phyloP scores from a whole-genome alignment of 116 monocot genomes.

The Papilionanthe hybrid region DNA sequence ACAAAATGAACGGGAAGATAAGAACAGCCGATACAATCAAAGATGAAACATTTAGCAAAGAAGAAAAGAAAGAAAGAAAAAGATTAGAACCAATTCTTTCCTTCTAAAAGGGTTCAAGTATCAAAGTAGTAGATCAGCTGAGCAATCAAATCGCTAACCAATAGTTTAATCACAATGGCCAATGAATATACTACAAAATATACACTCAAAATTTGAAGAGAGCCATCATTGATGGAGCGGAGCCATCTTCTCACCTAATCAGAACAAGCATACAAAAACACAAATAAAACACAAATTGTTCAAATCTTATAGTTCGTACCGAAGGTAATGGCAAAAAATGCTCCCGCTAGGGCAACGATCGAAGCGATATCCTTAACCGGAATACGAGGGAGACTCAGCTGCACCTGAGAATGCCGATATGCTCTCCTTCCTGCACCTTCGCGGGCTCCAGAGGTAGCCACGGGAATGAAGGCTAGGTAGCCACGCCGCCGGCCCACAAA shows the following conservation, averaged over 20 bases:
- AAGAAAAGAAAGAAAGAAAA: too few relatives aligned
- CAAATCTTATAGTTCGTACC: slow-evolving; percentile 34
- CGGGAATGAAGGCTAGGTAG: not conserved
- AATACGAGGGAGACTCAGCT: slow-evolving; percentile 11
- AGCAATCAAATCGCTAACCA: not conserved
- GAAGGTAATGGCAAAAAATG: slow-evolving; percentile 56
- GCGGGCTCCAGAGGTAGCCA: not conserved
- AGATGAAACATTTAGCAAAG: too few relatives aligned
- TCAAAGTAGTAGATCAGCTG: not conserved
- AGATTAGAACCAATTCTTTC: too few relatives aligned
- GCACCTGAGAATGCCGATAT: slow-evolving; percentile 44
- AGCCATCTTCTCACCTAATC: not conserved
- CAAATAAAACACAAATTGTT: not conserved
- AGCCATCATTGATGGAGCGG: not conserved
- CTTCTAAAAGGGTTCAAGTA: too few relatives aligned
- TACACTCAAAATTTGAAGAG: not conserved
- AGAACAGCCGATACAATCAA: too few relatives aligned
- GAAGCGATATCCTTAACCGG: slow-evolving; percentile 52
- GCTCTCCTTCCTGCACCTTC: slow-evolving; percentile 27
- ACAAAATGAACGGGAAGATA: not conserved
- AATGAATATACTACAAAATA: not conserved
- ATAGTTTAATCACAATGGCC: not conserved
- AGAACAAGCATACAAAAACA: not conserved
- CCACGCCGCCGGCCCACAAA: not conserved
- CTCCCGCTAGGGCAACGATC: slow-evolving; percentile 39